Conservation (phyloP, 2,329 filamentous ascomycete genomes). For the Epichloe festucae region DNA sequence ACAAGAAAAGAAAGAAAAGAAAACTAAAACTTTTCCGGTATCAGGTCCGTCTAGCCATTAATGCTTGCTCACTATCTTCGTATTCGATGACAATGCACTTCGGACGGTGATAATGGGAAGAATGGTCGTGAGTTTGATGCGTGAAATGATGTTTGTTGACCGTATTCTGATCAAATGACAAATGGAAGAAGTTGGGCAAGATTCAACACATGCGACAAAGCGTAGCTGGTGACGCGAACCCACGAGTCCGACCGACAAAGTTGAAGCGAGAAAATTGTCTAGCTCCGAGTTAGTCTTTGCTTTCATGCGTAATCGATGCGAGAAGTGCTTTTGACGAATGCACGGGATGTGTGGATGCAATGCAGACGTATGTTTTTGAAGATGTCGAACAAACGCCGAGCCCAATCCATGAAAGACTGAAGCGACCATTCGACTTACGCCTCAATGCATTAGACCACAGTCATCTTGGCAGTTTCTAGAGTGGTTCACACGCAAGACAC, state of each 20-base stretch:
- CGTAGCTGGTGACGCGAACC: background rate
- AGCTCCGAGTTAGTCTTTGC: background rate
- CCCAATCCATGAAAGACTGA: background rate
- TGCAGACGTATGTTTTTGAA: background rate
- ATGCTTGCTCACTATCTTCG: constrained; percentile 11
- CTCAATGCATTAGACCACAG: too few species aligned
- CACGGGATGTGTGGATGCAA: background rate
- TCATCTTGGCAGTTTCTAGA: background rate
- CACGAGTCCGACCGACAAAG: background rate
- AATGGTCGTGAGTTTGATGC: constrained; percentile 1
- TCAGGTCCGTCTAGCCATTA: constrained; percentile 21
- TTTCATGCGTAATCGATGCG: background rate
- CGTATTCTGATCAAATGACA: background rate
- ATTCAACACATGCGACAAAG: background rate
- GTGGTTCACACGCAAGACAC: background rate
- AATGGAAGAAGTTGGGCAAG: background rate
- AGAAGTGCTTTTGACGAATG: background rate
- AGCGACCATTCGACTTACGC: background rate
- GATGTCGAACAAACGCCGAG: too few species aligned
- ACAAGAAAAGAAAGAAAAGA: constrained; percentile 2
- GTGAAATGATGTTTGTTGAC: background rate
- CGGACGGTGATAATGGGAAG: background rate
- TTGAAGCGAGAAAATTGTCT: background rate
- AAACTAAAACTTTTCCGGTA: constrained; percentile 11
- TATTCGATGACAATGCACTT: constrained; percentile 10